Conservation (phyloP, 164 flowering plant genomes). For the Pachysandra terminalis region DNA sequence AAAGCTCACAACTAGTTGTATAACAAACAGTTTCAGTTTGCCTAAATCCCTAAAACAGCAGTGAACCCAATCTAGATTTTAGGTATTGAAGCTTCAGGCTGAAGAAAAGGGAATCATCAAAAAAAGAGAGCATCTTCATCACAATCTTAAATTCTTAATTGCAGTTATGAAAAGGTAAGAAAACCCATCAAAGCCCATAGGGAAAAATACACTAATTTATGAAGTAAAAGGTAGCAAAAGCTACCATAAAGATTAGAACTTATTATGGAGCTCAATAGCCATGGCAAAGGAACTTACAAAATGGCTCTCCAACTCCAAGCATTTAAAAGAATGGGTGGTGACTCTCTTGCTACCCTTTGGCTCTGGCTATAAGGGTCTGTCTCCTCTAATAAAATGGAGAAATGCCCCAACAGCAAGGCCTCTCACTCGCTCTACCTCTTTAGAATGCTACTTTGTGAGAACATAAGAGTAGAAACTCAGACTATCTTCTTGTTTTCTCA, state of each 20-base stretch:
- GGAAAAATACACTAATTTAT: not conserved
- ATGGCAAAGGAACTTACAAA: conserved; percentile 23
- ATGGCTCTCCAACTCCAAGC: conserved; percentile 23
- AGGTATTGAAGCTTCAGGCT: conserved; percentile 10
- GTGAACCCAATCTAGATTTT: not conserved
- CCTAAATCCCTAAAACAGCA: no score
- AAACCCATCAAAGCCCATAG: not conserved
- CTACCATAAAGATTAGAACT: conserved; percentile 2
- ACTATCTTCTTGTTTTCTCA: not conserved
- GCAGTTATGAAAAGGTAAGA: conserved; percentile 1
- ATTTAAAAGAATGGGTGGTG: conserved; percentile 26
- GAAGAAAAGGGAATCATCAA: conserved; percentile 13
- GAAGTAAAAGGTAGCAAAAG: conserved; percentile 4
- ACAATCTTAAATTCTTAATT: not conserved
- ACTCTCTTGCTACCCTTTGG: conserved; percentile 8
- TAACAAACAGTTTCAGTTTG: not conserved
- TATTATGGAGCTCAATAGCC: conserved; percentile 19
- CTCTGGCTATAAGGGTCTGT: conserved; percentile 12
- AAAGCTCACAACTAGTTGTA: not conserved
- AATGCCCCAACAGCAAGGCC: conserved; percentile 19
- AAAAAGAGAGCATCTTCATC: conserved; percentile 4
- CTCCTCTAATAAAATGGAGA: conserved; percentile 36
- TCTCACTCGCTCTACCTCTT: conserved; percentile 12
- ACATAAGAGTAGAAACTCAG: conserved; percentile 1
- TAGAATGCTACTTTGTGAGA: conserved; percentile 5